Evolutionary conservation across 1,284 basidiomycete species (phyloP).

Genomic region (Rhodotorula mucilaginosa): DNA sequence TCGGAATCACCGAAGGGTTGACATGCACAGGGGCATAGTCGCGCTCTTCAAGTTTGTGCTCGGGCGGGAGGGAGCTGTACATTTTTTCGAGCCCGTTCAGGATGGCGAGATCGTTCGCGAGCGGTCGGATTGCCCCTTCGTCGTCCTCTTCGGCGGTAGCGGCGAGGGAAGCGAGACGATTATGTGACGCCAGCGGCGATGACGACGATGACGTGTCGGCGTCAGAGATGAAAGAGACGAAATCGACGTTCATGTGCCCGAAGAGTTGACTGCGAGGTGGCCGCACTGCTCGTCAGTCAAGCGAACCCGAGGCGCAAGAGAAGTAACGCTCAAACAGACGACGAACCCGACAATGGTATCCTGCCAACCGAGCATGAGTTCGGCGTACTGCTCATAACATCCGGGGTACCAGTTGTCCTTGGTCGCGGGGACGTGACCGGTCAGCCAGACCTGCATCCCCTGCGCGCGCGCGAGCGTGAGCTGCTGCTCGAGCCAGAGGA

Average conservation of each 20-base stretch:
- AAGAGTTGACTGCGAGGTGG: slow-evolving; percentile 60
- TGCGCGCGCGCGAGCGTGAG: slow-evolving; percentile 67
- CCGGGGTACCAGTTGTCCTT: slow-evolving; percentile 60
- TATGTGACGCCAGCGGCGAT: neutral
- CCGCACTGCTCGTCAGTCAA: neutral
- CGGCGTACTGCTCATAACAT: slow-evolving; percentile 65
- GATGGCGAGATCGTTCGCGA: slow-evolving; percentile 3
- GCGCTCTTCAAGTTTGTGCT: slow-evolving; percentile 56
- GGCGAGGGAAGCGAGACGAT: neutral
- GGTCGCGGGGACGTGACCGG: slow-evolving; percentile 74
- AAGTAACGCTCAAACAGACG: neutral
- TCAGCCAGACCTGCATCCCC: slow-evolving; percentile 70
- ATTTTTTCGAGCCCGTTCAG: slow-evolving; percentile 21
- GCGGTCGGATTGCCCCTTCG: neutral
- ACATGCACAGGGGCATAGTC: slow-evolving; percentile 74
- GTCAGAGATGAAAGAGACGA: slow-evolving; percentile 52
- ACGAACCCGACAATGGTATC: slow-evolving; percentile 74
- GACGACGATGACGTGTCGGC: slow-evolving; percentile 43
- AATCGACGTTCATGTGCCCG: slow-evolving; percentile 61
- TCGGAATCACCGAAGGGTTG: slow-evolving; percentile 79
- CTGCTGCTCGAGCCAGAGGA: slow-evolving; percentile 90
- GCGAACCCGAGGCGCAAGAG: too few relatives aligned
- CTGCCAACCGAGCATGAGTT: slow-evolving; percentile 77
- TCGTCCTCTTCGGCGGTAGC: neutral
- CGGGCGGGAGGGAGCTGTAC: slow-evolving; percentile 26